Evolutionary conservation across 352 stramenopile species (phyloP).

Genomic region (Globisporangium polare): DNA sequence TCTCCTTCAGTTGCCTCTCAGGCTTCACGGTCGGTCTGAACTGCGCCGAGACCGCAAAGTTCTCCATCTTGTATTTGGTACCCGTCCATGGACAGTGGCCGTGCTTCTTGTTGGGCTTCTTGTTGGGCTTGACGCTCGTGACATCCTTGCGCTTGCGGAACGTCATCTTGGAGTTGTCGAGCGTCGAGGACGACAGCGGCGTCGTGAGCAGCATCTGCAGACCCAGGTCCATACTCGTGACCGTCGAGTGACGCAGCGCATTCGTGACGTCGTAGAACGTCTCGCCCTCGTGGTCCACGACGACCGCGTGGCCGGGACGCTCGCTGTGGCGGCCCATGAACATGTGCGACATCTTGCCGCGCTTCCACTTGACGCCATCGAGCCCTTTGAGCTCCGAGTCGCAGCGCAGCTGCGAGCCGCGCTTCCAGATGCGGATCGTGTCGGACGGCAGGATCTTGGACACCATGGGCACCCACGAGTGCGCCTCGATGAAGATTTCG

Average conservation of each 20-base stretch:
- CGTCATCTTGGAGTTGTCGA: constrained; percentile 47
- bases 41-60: constrained; percentile 52
- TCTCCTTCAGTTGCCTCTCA: constrained; percentile 41
- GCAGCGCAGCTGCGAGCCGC: constrained; percentile 57
- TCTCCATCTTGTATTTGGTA: constrained; percentile 74
- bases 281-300: constrained; percentile 59
- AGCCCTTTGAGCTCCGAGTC: constrained; percentile 74
- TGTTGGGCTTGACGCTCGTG: constrained; percentile 22
- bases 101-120: constrained; percentile 16
- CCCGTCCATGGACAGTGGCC: constrained; percentile 55
- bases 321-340: constrained; percentile 38
- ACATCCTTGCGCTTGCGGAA: constrained; percentile 63
- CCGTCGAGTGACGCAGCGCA: constrained; percentile 44
- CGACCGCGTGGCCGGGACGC: constrained; percentile 37
- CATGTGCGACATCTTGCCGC: constrained; percentile 66
- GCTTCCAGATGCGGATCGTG: constrained; percentile 69
- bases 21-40: constrained; percentile 55
- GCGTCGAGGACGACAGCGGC: constrained; percentile 53
- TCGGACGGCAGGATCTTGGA: constrained; percentile 77
- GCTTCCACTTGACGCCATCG: constrained; percentile 74
- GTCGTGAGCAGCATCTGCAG: constrained; percentile 74
- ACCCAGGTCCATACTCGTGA: constrained; percentile 67
- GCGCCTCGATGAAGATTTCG: constrained; percentile 74
- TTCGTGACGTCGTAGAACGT: constrained; percentile 65
- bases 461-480: constrained; percentile 79